phyloP scores from a whole-genome alignment of 2,329 filamentous ascomycete species.

The Alternaria ventricosa region DNA sequence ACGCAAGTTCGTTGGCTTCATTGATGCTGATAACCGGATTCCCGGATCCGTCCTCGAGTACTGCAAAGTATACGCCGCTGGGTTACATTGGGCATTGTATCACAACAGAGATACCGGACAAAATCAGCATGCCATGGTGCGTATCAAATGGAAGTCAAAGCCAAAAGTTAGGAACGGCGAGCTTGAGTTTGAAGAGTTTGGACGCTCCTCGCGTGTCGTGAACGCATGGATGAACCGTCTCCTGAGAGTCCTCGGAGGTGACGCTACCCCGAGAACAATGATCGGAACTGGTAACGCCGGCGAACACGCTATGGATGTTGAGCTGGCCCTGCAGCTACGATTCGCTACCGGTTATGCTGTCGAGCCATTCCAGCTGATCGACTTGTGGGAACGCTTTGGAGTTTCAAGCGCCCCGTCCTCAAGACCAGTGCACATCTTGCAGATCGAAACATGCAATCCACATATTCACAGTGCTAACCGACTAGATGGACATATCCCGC shows the following conservation, averaged over 20 bases:
- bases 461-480: conserved; percentile 21
- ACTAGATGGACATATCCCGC: conserved; percentile 15
- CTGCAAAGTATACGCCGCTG: conserved; percentile 25
- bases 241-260: not conserved
- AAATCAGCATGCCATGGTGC: conserved; percentile 17
- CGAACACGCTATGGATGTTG: conserved; percentile 22
- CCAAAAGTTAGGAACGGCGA: conserved; percentile 16
- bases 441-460: conserved; percentile 20
- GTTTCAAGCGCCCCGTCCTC: not conserved
- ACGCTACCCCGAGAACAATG: not conserved
- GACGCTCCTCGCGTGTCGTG: conserved; percentile 21
- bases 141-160: conserved; percentile 28
- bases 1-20: conserved; percentile 17
- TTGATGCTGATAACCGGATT: conserved; percentile 26
- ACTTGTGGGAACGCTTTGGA: conserved; percentile 15
- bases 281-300: conserved; percentile 23
- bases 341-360: conserved; percentile 26
- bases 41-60: conserved; percentile 25
- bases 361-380: conserved; percentile 21
- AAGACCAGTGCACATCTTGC: conserved; percentile 14
- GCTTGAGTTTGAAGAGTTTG: conserved; percentile 13
- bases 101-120: not conserved
- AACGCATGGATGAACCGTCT: conserved; percentile 23
- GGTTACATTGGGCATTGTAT: conserved; percentile 13
- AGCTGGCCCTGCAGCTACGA: conserved; percentile 15